A percentile compares a stretch with the other conserved stretches of the same genome.
These are phyloP conservation scores for Thermochaetoides thermophila DNA, from an alignment of 495 filamentous ascomycete species.

Conservation along the genomic window DNA sequence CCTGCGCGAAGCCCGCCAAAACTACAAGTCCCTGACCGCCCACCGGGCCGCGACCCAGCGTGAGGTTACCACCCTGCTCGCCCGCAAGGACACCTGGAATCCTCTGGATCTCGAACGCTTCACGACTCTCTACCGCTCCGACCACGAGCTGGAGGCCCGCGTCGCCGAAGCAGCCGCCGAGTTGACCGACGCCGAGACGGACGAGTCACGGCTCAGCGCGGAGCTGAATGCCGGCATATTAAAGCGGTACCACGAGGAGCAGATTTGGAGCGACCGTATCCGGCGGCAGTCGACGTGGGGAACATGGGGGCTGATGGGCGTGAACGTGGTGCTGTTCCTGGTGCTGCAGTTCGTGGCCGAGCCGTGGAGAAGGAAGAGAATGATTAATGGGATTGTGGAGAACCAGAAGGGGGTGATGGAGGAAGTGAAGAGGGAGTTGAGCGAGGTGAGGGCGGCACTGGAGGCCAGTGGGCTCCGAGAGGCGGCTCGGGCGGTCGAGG, in stretches of 20 bases:
- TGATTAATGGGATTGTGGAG: constrained; percentile 67
- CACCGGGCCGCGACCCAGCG: constrained; percentile 76
- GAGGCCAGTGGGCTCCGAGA: constrained; percentile 13
- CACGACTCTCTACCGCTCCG: constrained; percentile 77
- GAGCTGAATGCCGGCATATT: constrained; percentile 67
- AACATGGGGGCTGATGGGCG: constrained; percentile 93
- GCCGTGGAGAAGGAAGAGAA: constrained; percentile 69
- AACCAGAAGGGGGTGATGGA: constrained; percentile 48
- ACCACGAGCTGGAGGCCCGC: constrained; percentile 86
- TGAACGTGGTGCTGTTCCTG: constrained; percentile 82
- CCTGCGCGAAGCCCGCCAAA: constrained; percentile 55
- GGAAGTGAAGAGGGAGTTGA: constrained; percentile 40
- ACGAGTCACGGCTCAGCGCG: constrained; percentile 58
- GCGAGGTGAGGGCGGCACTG: constrained; percentile 9
- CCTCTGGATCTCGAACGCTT: constrained; percentile 83
- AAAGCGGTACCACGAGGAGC: constrained; percentile 91
- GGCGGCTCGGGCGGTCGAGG: background rate
- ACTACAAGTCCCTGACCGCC: constrained; percentile 63
- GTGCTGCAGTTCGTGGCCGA: constrained; percentile 86
- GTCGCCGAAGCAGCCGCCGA: constrained; percentile 59
- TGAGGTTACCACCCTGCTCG: constrained; percentile 85
- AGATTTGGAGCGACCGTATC: constrained; percentile 98
- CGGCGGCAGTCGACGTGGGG: constrained; percentile 93
- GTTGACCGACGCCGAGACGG: constrained; percentile 57
- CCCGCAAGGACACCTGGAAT: constrained; percentile 86